Evolutionary conservation across 441 rosid species (phyloP).

Genomic region (Capsella rubella): DNA sequence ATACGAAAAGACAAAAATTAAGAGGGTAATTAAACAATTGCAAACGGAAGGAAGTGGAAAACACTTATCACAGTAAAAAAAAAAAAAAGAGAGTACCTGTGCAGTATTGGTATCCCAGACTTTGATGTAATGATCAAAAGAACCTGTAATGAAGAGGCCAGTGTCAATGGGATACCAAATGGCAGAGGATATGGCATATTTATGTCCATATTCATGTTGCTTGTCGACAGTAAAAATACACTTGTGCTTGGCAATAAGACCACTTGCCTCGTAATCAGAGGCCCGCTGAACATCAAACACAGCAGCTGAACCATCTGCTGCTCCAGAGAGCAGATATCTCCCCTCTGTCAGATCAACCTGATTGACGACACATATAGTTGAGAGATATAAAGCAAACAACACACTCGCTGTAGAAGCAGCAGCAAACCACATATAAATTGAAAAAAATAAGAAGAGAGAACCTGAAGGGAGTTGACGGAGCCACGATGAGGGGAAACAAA

Average conservation of each 20-base stretch:
- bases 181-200: slow-evolving; percentile 79
- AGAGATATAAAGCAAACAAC: slow-evolving; percentile 29
- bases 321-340: slow-evolving; percentile 77
- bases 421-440: too few species aligned
- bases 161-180: slow-evolving; percentile 97
- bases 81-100: slow-evolving; percentile 51
- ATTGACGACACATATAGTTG: slow-evolving; percentile 53
- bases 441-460: slow-evolving; percentile 19
- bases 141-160: slow-evolving; percentile 86
- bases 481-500: slow-evolving; percentile 84
- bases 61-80: too few species aligned
- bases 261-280: slow-evolving; percentile 66
- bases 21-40: not conserved
- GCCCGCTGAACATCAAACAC: slow-evolving; percentile 78
- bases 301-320: slow-evolving; percentile 88
- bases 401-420: too few species aligned
- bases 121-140: slow-evolving; percentile 79
- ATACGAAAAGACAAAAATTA: slow-evolving; percentile 26
- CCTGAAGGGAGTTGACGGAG: slow-evolving; percentile 92
- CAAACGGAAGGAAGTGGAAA: not conserved
- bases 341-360: slow-evolving; percentile 97
- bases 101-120: slow-evolving; percentile 94
- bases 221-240: slow-evolving; percentile 71
- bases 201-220: slow-evolving; percentile 80
- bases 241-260: slow-evolving; percentile 75